Conservation (phyloP, 768 basidiomycete genomes). For the Leucocoprinus sp. region DNA sequence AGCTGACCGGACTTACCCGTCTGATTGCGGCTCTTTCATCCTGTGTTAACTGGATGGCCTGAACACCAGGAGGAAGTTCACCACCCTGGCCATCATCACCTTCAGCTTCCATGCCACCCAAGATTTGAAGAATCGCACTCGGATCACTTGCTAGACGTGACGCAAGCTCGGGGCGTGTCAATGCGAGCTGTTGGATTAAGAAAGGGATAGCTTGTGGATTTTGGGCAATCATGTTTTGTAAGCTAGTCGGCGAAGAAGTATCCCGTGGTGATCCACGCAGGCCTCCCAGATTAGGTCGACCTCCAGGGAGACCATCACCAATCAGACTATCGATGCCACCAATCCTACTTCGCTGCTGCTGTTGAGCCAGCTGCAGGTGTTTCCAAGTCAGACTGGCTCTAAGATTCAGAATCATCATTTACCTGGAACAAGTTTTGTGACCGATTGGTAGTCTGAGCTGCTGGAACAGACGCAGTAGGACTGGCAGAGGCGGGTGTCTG, state of each 20-base stretch:
- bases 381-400: background rate
- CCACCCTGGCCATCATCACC: slow-evolving; percentile 36
- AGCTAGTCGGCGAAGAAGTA: too few species aligned
- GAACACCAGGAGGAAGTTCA: slow-evolving; percentile 39
- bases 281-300: slow-evolving; percentile 23
- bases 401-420: slow-evolving; percentile 12
- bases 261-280: too few species aligned
- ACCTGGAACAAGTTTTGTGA: slow-evolving; percentile 89
- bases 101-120: slow-evolving; percentile 37
- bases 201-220: background rate
- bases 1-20: slow-evolving; percentile 48
- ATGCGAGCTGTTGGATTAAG: slow-evolving; percentile 68
- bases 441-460: slow-evolving; percentile 32
- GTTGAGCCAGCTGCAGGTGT: slow-evolving; percentile 55
- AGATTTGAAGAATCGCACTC: slow-evolving; percentile 52
- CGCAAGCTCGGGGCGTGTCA: slow-evolving; percentile 67
- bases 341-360: slow-evolving; percentile 43
- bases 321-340: background rate
- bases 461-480: slow-evolving; percentile 25
- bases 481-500: slow-evolving; percentile 29
- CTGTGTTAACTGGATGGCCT: slow-evolving; percentile 68
- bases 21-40: slow-evolving; percentile 88
- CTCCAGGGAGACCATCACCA: slow-evolving; percentile 19
- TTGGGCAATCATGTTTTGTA: background rate
- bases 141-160: slow-evolving; percentile 67